Conservation (phyloP, 1,284 basidiomycete genomes). For the Ustilago hordei region DNA sequence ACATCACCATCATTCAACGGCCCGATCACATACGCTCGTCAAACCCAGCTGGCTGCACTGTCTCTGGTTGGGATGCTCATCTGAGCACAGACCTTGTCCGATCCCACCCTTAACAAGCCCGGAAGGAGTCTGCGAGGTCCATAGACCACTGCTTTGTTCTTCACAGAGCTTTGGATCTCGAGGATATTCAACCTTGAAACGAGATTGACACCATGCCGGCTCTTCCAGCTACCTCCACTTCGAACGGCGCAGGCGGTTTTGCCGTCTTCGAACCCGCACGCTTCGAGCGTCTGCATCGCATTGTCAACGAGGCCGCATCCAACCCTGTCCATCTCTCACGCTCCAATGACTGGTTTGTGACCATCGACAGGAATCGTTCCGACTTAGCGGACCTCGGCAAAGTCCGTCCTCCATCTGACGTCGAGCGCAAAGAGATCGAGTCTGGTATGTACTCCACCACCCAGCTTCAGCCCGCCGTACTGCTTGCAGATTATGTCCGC, state of each 20-base stretch:
- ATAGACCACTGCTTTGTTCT: neutral
- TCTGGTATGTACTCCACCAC: constrained; percentile 40
- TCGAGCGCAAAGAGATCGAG: constrained; percentile 66
- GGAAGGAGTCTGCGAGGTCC: neutral
- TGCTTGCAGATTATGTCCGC: too few relatives aligned
- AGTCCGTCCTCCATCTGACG: constrained; percentile 53
- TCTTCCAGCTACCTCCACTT: constrained; percentile 30
- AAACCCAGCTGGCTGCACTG: neutral
- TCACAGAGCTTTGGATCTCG: too few relatives aligned
- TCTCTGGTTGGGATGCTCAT: constrained; percentile 19
- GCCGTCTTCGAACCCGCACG: constrained; percentile 60
- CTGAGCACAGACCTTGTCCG: neutral
- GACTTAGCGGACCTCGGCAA: constrained; percentile 62
- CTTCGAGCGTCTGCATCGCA: constrained; percentile 62
- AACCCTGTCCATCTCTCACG: constrained; percentile 49
- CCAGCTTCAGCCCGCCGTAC: neutral
- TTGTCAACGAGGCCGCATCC: constrained; percentile 54
- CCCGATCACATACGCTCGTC: neutral
- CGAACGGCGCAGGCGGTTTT: constrained; percentile 25
- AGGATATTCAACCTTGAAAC: too few relatives aligned
- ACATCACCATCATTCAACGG: neutral
- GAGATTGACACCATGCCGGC: constrained; percentile 20
- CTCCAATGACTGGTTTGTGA: constrained; percentile 65
- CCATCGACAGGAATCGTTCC: constrained; percentile 58
- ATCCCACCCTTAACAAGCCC: neutral